Conservation (phyloP, 164 flowering plant genomes). For the Saururus chinensis region DNA sequence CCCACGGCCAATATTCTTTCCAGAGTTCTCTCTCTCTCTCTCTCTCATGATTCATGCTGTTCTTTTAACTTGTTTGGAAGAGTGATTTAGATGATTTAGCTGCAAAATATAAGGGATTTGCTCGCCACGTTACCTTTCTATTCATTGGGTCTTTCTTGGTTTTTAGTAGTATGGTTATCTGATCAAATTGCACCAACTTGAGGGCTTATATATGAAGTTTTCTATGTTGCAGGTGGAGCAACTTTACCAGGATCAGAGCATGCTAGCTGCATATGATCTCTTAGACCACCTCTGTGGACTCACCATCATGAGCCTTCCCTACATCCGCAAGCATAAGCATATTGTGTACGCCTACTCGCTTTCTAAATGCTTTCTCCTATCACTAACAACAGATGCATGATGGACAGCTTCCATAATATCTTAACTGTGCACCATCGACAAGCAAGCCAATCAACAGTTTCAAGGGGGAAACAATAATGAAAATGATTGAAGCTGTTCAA, state of each 20-base stretch:
- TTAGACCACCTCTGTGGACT: constrained; percentile 62
- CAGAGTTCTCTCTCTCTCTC: constrained; percentile 24
- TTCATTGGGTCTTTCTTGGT: no score
- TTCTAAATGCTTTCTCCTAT: not conserved
- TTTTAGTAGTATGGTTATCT: no score
- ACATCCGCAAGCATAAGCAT: constrained; percentile 63
- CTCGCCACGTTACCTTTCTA: no score
- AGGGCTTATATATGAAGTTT: not conserved
- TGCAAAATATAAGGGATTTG: no score
- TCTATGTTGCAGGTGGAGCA: constrained; percentile 49
- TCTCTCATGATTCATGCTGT: not conserved
- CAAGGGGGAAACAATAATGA: no score
- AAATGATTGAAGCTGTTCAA: no score
- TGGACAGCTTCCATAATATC: no score
- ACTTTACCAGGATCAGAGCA: constrained; percentile 41
- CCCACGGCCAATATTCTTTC: constrained; percentile 32
- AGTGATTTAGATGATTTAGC: no score
- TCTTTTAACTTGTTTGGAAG: not conserved
- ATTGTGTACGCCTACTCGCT: not conserved
- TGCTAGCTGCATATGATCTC: constrained; percentile 40
- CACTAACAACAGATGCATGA: no score
- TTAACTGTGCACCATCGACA: no score
- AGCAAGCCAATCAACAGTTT: no score
- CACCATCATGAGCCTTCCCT: constrained; percentile 35
- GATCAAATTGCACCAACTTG: no score